Base-by-base conservation (phyloP, 2,329 filamentous ascomycete genomes). In the Juglanconis oblonga region DNA sequence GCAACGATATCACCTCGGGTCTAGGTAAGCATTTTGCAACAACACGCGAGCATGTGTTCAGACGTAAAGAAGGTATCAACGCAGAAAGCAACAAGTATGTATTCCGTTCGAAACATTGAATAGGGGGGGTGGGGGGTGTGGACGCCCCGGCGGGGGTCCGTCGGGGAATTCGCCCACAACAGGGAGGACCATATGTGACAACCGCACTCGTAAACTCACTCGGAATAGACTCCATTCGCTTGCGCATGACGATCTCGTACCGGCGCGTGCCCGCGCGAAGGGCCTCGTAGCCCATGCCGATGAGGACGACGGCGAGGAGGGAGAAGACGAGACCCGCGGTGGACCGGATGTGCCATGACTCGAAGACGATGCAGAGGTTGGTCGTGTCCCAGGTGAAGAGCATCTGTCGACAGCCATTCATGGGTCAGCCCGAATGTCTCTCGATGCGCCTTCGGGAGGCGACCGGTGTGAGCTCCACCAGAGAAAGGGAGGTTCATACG, bases 351-450 rank as follows among this genome's bases (percentile, higher is more conserved):
- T 91, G 93, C 95, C 95, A 99, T 76, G 88, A 86, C 68, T 83
- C 84, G 81, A 98, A 99, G 74, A 99, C 86, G 75, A 99, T 96
- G 83, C 95, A 99, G 65, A 99, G 91, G 77, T 98, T 90, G 59
- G 82, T 85, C 3, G 93, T 94, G 74, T 92, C 87, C 94, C 94
- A 99, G 63, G 92, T 98, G 80, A 99, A 99, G 67, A 98, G 87
- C 94, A 97, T 98, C 92, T 97, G 11, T 10, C 9, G 9, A 32
- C 32, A 11, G 49, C 52, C 31, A 36, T 31, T 13, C 33, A 24
- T 58, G 38, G 59, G 62, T 70, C 49, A 69, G 66, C 35, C 17
- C 2, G 38, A 32, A 31, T 51, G 8, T 59, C 47, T 50, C 50
- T 24, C 24, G 24, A 24, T 24, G 24, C 24, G 24, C 24, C 24